Evolutionary conservation across 768 basidiomycete species (phyloP), one percentile per base, ranked within the genome.

Genomic region (Podaxis sp.): DNA sequence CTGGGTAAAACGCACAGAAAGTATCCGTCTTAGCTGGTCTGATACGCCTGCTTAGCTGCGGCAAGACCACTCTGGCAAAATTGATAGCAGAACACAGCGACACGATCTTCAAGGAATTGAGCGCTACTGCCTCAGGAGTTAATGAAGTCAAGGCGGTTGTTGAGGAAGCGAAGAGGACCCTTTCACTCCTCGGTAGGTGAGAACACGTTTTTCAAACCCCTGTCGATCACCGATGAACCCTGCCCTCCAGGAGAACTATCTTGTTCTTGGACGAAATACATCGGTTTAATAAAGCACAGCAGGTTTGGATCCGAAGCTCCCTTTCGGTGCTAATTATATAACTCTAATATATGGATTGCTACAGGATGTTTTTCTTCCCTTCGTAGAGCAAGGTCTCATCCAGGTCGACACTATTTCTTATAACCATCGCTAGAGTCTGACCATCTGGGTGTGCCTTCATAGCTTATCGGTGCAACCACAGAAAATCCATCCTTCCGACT

Each of bases 401-500:
- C 89, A 89, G 74, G 85, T 86, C 51, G 64, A 15, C 65, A 6
- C 12, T 56, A 11, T 36, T 44, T 58, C 49, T 46, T 8, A 6
- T 38, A 38, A 22, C 24, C 13, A 4, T 12, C 7, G 58, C 40
- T 20, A 44, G 22, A n/a, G 41, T 15, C 24, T 50, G 24, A 37
- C 48, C 37, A 60, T 38, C 58, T n/a, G 22, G 56, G 56, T 60
- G 54, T 24, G 41, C 28, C 33, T 50, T 13, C 38, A 13, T 40
- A 89, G 84, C 76, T 93, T 30, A 84, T 93, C 67, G 91, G 91
- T 28, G 91, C 93, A 0, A 95, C 93, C 2, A 95, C 93, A 0
- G 93, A 95, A 73, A 95, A 95, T 65, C 93, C 93, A 0, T 92
- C 90, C 0, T 95, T 95, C 77, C 91, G 89, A 66, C 72, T 93